Conservation (phyloP, 495 filamentous ascomycete species). For the Cenococcum geophilum region DNA sequence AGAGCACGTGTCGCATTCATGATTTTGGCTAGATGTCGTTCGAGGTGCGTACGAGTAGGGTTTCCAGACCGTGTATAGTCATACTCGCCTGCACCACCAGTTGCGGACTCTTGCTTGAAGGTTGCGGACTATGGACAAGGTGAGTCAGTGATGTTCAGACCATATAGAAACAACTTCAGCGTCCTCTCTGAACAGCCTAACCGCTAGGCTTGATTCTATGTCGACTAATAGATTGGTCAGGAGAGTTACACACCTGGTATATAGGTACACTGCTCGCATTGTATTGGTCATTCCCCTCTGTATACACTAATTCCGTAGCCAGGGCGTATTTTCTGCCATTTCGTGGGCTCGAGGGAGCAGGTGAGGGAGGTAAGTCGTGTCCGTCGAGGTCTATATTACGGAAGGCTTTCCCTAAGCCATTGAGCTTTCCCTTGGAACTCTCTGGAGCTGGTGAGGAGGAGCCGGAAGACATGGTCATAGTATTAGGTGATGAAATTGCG, state of each 20-base stretch:
- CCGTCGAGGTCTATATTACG: constrained; percentile 75
- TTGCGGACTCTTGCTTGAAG: constrained; percentile 85
- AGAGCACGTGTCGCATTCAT: constrained; percentile 90
- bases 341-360: constrained; percentile 84
- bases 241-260: constrained; percentile 59
- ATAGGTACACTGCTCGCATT: constrained; percentile 92
- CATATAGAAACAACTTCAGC: background rate
- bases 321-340: constrained; percentile 81
- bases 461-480: background rate
- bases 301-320: constrained; percentile 93
- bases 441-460: constrained; percentile 9
- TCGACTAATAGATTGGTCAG: background rate
- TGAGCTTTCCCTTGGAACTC: constrained; percentile 28
- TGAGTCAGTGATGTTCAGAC: constrained; percentile 14
- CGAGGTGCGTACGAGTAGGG: constrained; percentile 90
- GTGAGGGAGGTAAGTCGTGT: constrained; percentile 87
- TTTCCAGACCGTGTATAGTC: constrained; percentile 98
- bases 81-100: constrained; percentile 76
- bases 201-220: background rate
- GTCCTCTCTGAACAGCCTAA: background rate
- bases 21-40: constrained; percentile 96
- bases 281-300: constrained; percentile 91
- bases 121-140: constrained; percentile 64
- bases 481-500: background rate
- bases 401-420: constrained; percentile 56